These are phyloP conservation scores for Hortaea sp. DNA, from an alignment of 2,329 filamentous ascomycete genomes.

Conservation along the genomic window DNA sequence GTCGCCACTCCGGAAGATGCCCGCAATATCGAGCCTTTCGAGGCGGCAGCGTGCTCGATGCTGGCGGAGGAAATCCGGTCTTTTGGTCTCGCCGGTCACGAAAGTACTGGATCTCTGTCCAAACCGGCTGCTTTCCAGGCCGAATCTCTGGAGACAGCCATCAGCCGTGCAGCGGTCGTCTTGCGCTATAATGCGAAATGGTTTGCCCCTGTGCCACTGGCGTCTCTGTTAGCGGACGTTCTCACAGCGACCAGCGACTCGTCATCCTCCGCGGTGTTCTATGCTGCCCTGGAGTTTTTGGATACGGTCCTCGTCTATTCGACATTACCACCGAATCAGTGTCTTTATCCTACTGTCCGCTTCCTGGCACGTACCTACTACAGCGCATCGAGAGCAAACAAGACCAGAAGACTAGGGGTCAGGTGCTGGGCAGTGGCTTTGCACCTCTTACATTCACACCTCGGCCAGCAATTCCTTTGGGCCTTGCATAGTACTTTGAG, in stretches of 20 bases:
- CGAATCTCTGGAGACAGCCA: conserved; percentile 9
- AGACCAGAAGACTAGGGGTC: conserved; percentile 17
- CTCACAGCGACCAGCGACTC: conserved; percentile 17
- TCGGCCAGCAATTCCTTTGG: conserved; percentile 16
- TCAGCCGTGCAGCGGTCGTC: conserved; percentile 14
- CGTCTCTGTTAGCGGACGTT: conserved; percentile 12
- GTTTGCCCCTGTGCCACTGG: conserved; percentile 18
- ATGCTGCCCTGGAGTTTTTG: conserved; percentile 19
- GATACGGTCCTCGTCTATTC: conserved; percentile 22
- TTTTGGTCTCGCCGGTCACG: background rate
- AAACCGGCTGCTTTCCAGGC: background rate
- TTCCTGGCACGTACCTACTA: conserved; percentile 24
- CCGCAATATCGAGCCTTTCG: conserved; percentile 18
- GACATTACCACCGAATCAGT: conserved; percentile 11
- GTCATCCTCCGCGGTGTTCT: conserved; percentile 19
- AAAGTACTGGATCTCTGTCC: conserved; percentile 1
- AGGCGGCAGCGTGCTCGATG: conserved; percentile 15
- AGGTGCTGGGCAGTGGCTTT: conserved; percentile 17
- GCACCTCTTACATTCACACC: conserved; percentile 21
- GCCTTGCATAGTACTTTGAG: conserved; percentile 17
- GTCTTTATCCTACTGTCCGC: conserved; percentile 11
- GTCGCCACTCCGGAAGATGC: background rate
- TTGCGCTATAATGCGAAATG: conserved; percentile 24
- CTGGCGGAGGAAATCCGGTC: conserved; percentile 12
- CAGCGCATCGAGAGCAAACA: conserved; percentile 19